These are phyloP conservation scores for Colletotrichum karsti DNA, from an alignment of 2,329 filamentous ascomycete species.

Conservation along the genomic window DNA sequence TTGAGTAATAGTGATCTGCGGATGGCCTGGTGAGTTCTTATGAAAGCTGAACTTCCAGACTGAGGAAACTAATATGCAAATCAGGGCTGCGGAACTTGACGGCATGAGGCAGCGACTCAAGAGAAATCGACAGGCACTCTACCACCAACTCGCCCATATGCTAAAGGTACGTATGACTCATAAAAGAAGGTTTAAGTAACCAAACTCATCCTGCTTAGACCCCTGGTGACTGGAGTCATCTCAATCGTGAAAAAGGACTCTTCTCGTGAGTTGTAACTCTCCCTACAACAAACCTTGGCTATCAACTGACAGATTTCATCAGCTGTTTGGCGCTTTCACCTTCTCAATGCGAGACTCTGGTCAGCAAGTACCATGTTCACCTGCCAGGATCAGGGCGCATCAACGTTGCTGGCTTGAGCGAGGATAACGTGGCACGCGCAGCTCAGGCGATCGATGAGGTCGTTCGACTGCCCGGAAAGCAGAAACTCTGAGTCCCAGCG, in stretches of 20 bases:
- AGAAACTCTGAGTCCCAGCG: neutral
- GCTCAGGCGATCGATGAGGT: constrained; percentile 8
- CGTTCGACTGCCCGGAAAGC: neutral
- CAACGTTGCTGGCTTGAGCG: constrained; percentile 9
- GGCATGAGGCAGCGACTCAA: constrained; percentile 7
- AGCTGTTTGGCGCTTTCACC: constrained; percentile 3
- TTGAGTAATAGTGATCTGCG: neutral
- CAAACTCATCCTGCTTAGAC: neutral
- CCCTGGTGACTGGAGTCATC: constrained; percentile 16
- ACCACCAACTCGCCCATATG: neutral
- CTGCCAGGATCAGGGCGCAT: constrained; percentile 9
- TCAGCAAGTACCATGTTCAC: neutral
- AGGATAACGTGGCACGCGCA: neutral
- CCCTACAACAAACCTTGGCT: no score
- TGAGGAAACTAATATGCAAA: neutral
- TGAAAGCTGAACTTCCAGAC: no score
- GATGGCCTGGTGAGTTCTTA: constrained; percentile 1
- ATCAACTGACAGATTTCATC: neutral
- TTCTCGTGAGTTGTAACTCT: constrained; percentile 4
- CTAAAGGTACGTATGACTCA: neutral
- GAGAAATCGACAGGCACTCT: neutral
- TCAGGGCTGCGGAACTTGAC: neutral
- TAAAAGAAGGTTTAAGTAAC: neutral
- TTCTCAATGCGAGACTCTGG: constrained; percentile 5
- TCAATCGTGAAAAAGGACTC: constrained; percentile 3